Evolutionary conservation across 495 filamentous ascomycete genomes (phyloP).

Genomic region (Lophium mytilinum): DNA sequence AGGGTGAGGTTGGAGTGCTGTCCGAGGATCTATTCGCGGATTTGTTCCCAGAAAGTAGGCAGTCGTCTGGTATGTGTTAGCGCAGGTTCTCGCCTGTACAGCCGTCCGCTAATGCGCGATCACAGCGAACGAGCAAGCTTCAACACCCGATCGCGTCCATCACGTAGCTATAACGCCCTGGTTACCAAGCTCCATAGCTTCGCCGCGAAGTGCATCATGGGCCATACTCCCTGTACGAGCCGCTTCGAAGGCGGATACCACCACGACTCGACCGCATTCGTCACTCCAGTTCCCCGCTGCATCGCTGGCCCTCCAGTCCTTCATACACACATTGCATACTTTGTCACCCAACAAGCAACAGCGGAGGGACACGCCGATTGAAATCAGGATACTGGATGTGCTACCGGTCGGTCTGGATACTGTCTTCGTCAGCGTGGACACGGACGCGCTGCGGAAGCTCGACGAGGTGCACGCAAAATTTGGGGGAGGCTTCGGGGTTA

Average conservation of each 20-base stretch:
- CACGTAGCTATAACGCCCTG: constrained; percentile 80
- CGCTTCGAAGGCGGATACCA: constrained; percentile 23
- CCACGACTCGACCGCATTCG: constrained; percentile 52
- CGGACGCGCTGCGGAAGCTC: constrained; percentile 56
- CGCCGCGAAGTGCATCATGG: constrained; percentile 64
- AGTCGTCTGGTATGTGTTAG: background rate
- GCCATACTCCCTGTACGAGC: constrained; percentile 71
- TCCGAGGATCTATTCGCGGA: constrained; percentile 79
- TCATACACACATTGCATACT: constrained; percentile 48
- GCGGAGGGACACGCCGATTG: constrained; percentile 43
- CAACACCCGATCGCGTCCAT: constrained; percentile 1
- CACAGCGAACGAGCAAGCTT: background rate
- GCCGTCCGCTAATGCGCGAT: background rate
- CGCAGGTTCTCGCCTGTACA: too few relatives aligned
- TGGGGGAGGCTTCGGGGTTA: constrained; percentile 48
- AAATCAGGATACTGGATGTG: constrained; percentile 75
- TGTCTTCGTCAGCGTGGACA: constrained; percentile 76
- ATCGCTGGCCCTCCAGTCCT: constrained; percentile 68
- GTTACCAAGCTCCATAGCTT: constrained; percentile 47
- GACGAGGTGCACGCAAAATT: constrained; percentile 57
- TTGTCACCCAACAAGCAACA: constrained; percentile 53
- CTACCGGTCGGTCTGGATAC: constrained; percentile 70
- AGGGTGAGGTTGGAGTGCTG: constrained; percentile 78
- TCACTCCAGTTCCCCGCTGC: constrained; percentile 78
- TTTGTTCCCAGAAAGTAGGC: constrained; percentile 56